Conservation (phyloP, 2,329 filamentous ascomycete genomes). For the Neofusicoccum sp. region DNA sequence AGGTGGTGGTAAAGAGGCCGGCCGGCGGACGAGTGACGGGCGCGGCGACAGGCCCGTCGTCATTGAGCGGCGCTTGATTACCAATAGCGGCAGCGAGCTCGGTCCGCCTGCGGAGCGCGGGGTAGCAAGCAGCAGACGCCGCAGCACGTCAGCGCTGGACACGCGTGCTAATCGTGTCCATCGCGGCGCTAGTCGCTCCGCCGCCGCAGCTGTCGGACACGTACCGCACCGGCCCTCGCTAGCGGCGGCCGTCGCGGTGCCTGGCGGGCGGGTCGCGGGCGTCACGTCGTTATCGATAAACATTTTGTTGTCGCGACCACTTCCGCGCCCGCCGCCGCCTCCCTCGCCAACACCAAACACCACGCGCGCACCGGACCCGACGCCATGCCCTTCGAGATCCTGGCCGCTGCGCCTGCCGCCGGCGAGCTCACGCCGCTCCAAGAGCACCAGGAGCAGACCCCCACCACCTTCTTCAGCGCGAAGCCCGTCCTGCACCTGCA, state of each 20-base stretch:
- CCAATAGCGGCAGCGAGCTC: constrained; percentile 13
- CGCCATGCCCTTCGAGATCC: constrained; percentile 46
- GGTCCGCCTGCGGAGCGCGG: constrained; percentile 8
- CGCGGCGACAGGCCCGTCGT: neutral
- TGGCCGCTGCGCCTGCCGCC: constrained; percentile 56
- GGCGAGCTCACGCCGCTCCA: constrained; percentile 63
- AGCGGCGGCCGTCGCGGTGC: neutral
- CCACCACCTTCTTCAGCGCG: constrained; percentile 66
- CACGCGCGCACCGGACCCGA: too few species aligned
- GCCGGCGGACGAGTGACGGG: neutral
- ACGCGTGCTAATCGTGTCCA: too few species aligned
- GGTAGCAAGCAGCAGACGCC: neutral
- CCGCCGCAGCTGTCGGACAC: too few species aligned
- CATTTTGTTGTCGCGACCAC: neutral
- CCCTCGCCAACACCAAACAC: neutral
- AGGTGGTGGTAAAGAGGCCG: neutral
- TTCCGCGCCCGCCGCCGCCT: neutral
- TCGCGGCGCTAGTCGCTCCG: too few species aligned
- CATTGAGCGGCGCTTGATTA: constrained; percentile 14
- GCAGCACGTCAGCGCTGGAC: too few species aligned
- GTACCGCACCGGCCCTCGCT: neutral
- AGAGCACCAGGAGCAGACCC: constrained; percentile 71
- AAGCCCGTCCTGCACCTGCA: constrained; percentile 71
- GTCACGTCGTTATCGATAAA: constrained; percentile 8
- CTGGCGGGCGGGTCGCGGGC: neutral